phyloP scores from a whole-genome alignment of 345 rosid species.

The Raphanus sativus region DNA sequence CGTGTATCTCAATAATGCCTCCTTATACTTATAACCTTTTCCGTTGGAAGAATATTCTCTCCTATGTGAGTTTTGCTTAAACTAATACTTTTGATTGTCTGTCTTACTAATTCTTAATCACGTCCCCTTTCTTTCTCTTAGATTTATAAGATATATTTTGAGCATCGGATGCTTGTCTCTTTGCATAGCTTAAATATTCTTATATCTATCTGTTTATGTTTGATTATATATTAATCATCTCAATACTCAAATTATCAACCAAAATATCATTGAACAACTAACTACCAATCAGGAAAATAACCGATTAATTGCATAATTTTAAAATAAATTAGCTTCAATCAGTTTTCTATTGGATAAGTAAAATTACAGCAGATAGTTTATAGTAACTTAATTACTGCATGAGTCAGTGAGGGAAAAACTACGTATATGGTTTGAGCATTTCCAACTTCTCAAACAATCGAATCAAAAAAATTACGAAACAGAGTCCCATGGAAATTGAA shows the following conservation, averaged over 20 bases:
- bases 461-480: not conserved
- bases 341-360: not conserved
- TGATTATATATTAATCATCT: not conserved
- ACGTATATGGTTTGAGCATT: slow-evolving; percentile 9
- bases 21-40: slow-evolving; percentile 7
- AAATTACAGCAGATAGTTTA: not conserved
- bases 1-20: slow-evolving; percentile 24
- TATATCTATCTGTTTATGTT: not conserved
- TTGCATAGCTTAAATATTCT: not conserved
- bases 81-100: slow-evolving; percentile 11
- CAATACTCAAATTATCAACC: not conserved
- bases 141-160: not conserved
- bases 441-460: not conserved
- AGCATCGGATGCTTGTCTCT: slow-evolving; percentile 27
- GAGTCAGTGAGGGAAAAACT: not conserved
- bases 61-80: not conserved
- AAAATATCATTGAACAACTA: not conserved
- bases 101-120: slow-evolving; percentile 26
- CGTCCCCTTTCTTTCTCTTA: not conserved
- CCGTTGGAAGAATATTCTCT: slow-evolving; percentile 35
- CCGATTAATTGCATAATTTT: not conserved
- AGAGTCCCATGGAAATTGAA: not conserved
- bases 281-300: slow-evolving; percentile 1
- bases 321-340: not conserved
- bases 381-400: not conserved